A percentile compares a stretch with the other conserved stretches of the same genome.
Evolutionary conservation across 768 basidiomycete species (phyloP).

Genomic region (Hydnum rufescens): DNA sequence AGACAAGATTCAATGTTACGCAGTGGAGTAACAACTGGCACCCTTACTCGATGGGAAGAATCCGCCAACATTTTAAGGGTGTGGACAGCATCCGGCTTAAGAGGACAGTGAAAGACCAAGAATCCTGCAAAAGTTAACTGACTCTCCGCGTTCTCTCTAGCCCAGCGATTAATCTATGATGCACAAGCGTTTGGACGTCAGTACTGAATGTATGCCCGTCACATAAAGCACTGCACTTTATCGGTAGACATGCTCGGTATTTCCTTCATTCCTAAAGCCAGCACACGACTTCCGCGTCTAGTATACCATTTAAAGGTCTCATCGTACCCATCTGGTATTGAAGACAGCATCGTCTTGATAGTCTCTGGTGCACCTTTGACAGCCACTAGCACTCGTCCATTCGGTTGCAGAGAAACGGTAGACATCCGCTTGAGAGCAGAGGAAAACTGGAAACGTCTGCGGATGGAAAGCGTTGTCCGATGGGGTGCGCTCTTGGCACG

Average conservation of each 20-base stretch:
- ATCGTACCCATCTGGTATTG: conserved; percentile 66
- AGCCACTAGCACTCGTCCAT: conserved; percentile 32
- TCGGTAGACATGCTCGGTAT: conserved; percentile 49
- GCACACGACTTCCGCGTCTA: conserved; percentile 76
- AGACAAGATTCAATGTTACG: not conserved
- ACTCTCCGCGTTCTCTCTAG: conserved; percentile 64
- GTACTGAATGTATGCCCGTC: not conserved
- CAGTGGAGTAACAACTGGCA: conserved; percentile 18
- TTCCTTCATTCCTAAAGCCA: conserved; percentile 79
- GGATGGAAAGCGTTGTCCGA: conserved; percentile 42
- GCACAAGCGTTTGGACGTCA: too few species aligned
- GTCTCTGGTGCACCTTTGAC: conserved; percentile 98
- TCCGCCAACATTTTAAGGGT: conserved; percentile 87
- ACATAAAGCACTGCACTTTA: conserved; percentile 28
- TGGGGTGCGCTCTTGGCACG: conserved; percentile 30
- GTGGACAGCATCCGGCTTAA: conserved; percentile 82
- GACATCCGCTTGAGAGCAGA: conserved; percentile 97
- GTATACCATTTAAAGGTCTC: conserved; percentile 92
- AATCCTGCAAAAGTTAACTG: conserved; percentile 78
- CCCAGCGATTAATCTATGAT: conserved; percentile 67
- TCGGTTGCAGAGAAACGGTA: conserved; percentile 52
- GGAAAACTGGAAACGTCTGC: conserved; percentile 93
- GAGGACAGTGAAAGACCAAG: conserved; percentile 94
- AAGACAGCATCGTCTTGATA: conserved; percentile 65
- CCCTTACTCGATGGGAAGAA: conserved; percentile 89